These are phyloP conservation scores for Exidia glandulosa DNA, from an alignment of 768 basidiomycete species.

Conservation along the genomic window DNA sequence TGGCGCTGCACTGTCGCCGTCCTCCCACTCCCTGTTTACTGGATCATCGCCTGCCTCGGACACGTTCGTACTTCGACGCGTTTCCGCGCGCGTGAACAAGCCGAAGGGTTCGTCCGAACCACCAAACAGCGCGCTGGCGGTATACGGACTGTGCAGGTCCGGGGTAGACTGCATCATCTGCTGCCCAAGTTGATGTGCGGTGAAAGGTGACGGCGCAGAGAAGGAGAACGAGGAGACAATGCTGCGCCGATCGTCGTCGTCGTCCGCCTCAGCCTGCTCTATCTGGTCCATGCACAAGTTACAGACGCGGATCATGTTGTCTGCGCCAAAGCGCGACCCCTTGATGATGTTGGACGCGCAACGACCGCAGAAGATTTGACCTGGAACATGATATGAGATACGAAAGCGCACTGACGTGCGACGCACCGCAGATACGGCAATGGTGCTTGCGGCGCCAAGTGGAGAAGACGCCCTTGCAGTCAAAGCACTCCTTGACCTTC, in stretches of 20 bases:
- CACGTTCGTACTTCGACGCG: conserved; percentile 41
- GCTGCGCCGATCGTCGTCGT: conserved; percentile 81
- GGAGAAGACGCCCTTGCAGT: conserved; percentile 89
- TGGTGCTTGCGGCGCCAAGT: conserved; percentile 95
- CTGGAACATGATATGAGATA: conserved; percentile 26
- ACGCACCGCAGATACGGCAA: conserved; percentile 91
- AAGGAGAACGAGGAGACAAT: conserved; percentile 38
- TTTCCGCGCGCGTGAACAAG: conserved; percentile 74
- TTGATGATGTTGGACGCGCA: conserved; percentile 97
- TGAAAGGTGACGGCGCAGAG: conserved; percentile 54
- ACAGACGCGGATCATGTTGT: conserved; percentile 93
- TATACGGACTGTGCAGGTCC: conserved; percentile 75
- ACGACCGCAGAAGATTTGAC: conserved; percentile 94
- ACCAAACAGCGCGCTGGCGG: conserved; percentile 75
- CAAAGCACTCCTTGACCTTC: conserved; percentile 90
- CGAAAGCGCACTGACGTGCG: too few species aligned
- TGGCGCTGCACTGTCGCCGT: conserved; percentile 48
- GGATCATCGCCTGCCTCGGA: conserved; percentile 29
- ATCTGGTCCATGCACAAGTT: conserved; percentile 91
- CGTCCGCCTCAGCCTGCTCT: conserved; percentile 76
- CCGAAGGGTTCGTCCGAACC: conserved; percentile 69
- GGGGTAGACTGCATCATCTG: conserved; percentile 7
- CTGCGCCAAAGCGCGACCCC: conserved; percentile 83
- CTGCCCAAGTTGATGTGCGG: conserved; percentile 66
- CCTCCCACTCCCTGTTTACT: conserved; percentile 27